Evolutionary conservation across 768 basidiomycete genomes (phyloP), one percentile per base, ranked within the genome.

Genomic region (Termitomyces sp.): DNA sequence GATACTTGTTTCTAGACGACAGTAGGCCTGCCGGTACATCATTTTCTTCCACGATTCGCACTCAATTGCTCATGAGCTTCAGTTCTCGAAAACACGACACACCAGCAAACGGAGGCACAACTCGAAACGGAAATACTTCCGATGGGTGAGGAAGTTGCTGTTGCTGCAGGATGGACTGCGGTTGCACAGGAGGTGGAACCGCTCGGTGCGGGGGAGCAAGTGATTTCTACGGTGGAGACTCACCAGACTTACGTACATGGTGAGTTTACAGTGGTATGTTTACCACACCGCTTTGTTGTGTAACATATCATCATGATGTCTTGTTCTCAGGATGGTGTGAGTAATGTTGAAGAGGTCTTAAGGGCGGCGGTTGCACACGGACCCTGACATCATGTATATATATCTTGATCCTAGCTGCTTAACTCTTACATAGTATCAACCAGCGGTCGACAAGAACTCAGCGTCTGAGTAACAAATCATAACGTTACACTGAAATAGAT

Each of bases 21-120:
- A 49, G 33, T 46, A 44, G 52, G 26, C 51, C 51, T 40, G 18
- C 26, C 36, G 64, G 62, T 65, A 65, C 45, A 36, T 60, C 30
- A 13, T 36, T 61, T 59, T 47, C 55, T 58, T 30, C 58, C 58
- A 58, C 60, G 30, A 59, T 65, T 47, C 60, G 62, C 47, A 57
- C 60, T 13, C 54, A 56, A 58, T 58, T 65, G 62, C 62, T 65
- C 50, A 61, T 65, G 62, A 65, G 64, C 62, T 65, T 63, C 58
- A 62, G 58, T 61, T 57, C 60, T 56, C 57, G 61, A 53, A 64
- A 59, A 41, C 49, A 35, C 44, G 51, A 48, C 55, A 14, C 55
- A 28, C 3, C 46, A 18, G 13, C 46, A 32, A 49, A 48, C 4
- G 36, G 52, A 47, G 49, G 24, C 18, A 48, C 52, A 36, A 11